phyloP scores from a whole-genome alignment of 2,329 filamentous ascomycete genomes.

The Colletotrichum gigasporum region DNA sequence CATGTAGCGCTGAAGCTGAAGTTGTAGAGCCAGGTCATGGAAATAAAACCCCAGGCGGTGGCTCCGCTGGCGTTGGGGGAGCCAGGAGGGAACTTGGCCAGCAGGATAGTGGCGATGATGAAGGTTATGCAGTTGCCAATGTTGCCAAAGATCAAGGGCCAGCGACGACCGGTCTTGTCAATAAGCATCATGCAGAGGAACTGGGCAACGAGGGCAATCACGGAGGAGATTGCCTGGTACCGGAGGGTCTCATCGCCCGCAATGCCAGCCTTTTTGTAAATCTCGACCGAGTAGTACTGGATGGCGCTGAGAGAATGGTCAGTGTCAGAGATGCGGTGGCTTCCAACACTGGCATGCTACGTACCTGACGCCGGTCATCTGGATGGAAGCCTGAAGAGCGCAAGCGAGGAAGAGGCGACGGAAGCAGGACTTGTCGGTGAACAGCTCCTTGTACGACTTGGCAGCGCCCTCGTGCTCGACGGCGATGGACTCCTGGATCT shows the following conservation, averaged over 20 bases:
- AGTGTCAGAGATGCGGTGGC: not conserved
- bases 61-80: slow-evolving; percentile 44
- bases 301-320: slow-evolving; percentile 63
- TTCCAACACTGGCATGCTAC: not conserved
- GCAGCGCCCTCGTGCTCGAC: slow-evolving; percentile 75
- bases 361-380: slow-evolving; percentile 30
- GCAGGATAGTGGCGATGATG: slow-evolving; percentile 69
- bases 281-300: slow-evolving; percentile 76
- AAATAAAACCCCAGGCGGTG: slow-evolving; percentile 79
- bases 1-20: slow-evolving; percentile 78
- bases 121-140: slow-evolving; percentile 77
- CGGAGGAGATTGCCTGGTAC: slow-evolving; percentile 79
- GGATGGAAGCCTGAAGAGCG: slow-evolving; percentile 46
- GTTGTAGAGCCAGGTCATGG: slow-evolving; percentile 81
- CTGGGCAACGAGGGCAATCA: slow-evolving; percentile 76
- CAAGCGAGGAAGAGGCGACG: slow-evolving; percentile 76
- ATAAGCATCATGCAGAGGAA: slow-evolving; percentile 74
- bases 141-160: slow-evolving; percentile 78
- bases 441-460: slow-evolving; percentile 76
- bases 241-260: slow-evolving; percentile 70
- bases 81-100: slow-evolving; percentile 68
- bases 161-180: slow-evolving; percentile 75
- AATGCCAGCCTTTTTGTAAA: slow-evolving; percentile 78
- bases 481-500: slow-evolving; percentile 73
- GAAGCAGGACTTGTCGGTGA: slow-evolving; percentile 70